These are phyloP conservation scores for Erysimum cheiri DNA, from an alignment of 441 rosid species.

Conservation along the genomic window DNA sequence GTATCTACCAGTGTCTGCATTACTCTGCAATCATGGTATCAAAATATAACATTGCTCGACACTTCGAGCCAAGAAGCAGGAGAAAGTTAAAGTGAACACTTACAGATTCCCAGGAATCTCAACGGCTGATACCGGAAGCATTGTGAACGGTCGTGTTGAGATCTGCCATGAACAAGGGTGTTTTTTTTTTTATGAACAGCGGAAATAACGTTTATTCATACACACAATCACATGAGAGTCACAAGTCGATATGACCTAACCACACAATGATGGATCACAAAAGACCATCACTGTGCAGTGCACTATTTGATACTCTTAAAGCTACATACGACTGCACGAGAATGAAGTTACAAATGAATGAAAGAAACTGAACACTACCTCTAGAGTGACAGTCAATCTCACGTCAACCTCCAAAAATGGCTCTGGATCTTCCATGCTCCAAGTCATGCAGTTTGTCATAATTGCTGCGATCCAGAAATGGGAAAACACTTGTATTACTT, in stretches of 20 bases:
- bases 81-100: constrained; percentile 42
- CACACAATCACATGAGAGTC: not conserved
- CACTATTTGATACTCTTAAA: constrained; percentile 8
- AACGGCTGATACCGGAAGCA: constrained; percentile 75
- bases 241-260: constrained; percentile 4
- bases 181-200: not conserved
- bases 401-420: constrained; percentile 78
- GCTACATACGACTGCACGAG: constrained; percentile 3
- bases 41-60: constrained; percentile 2
- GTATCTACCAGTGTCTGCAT: constrained; percentile 79
- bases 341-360: not conserved
- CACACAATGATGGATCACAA: constrained; percentile 1
- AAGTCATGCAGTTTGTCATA: constrained; percentile 73
- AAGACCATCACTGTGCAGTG: constrained; percentile 11
- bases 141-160: constrained; percentile 64
- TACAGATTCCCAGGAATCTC: constrained; percentile 85
- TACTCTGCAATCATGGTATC: constrained; percentile 56
- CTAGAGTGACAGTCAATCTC: constrained; percentile 65
- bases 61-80: constrained; percentile 1
- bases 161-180: constrained; percentile 51
- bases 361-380: constrained; percentile 52
- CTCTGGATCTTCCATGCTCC: constrained; percentile 63
- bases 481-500: constrained; percentile 7
- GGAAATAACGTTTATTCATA: not conserved
- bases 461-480: constrained; percentile 53